Base-by-base conservation (phyloP, 805 yeast genomes). In the Saturnispora bothae region DNA sequence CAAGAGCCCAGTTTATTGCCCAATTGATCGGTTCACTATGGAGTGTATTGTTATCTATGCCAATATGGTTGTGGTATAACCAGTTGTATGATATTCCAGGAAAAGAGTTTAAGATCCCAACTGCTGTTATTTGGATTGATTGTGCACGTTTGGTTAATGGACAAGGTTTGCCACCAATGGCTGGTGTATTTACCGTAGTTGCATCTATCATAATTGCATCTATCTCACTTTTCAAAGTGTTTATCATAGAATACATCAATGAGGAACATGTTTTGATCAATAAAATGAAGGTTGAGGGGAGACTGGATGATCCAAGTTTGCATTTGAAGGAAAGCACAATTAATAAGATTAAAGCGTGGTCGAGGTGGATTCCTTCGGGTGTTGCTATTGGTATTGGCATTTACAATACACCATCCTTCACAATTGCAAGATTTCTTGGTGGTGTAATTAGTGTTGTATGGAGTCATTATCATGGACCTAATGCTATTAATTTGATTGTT, bases 351-450 rank as follows among this genome's bases (percentile, higher is more conserved):
- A 57, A 61, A 31, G 56, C 50, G 31, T 65, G 65, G 40, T 49
- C 74, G 41, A 60, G 67, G 2, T 83, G 70, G 61, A 60, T 89
- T 20, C 98, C 98, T 1, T 78, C 85, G 17, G 98, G 98, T 10
- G 94, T 92, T 20, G 96, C 98, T 3, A 96, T 88, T 14, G 98
- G 98, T 1, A 82, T 89, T 36, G 97, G 98, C 14, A 85, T 89
- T 44, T 92, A 89, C 58, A 92, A 92, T 56, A 70, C 88, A 0
- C 97, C 98, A 3, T 78, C 85, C 34, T 92, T 89, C 60, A 92
- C 97, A 0, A 64, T 89, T 33, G 97, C 97, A 1, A 67, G 98
- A 49, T 89, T 92, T 54, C 44, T 85, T 17, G 98, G 98, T 8
- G 98, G 98, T 2, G 48, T 82, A 3, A 51, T 76, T 25, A 72